Conservation (phyloP, 257 asterid genomes). For the Ocimum tenuiflorum region DNA sequence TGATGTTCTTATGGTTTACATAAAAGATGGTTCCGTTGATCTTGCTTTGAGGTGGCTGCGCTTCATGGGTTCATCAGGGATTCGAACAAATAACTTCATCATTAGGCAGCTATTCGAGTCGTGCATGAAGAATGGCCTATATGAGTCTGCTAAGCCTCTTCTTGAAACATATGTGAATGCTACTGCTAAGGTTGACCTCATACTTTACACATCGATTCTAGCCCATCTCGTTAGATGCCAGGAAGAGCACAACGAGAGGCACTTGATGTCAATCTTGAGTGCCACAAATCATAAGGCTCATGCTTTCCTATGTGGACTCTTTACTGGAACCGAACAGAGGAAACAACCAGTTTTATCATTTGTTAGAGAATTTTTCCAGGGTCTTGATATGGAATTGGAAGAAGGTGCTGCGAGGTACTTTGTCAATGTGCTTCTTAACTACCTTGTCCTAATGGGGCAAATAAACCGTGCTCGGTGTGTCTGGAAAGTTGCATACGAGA, state of each 20-base stretch:
- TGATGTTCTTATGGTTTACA: slow-evolving; percentile 90
- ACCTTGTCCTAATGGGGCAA: slow-evolving; percentile 96
- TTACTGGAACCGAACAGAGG: slow-evolving; percentile 88
- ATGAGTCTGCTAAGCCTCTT: slow-evolving; percentile 88
- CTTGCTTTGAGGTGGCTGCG: slow-evolving; percentile 89
- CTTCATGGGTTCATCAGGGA: slow-evolving; percentile 90
- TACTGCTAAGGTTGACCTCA: slow-evolving; percentile 79
- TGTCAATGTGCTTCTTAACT: slow-evolving; percentile 88
- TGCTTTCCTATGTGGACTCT: slow-evolving; percentile 82
- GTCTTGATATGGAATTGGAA: slow-evolving; percentile 78
- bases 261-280: slow-evolving; percentile 86
- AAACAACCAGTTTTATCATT: slow-evolving; percentile 74
- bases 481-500: slow-evolving; percentile 96
- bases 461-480: slow-evolving; percentile 97
- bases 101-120: slow-evolving; percentile 88
- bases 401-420: slow-evolving; percentile 91
- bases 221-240: slow-evolving; percentile 92
- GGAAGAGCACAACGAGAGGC: slow-evolving; percentile 79
- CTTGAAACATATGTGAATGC: slow-evolving; percentile 74
- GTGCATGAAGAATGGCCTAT: slow-evolving; percentile 83
- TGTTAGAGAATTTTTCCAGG: slow-evolving; percentile 83
- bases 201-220: slow-evolving; percentile 85
- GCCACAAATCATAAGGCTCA: slow-evolving; percentile 85
- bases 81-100: slow-evolving; percentile 90
- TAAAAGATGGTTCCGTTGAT: slow-evolving; percentile 87